Base-by-base conservation (phyloP, 2,329 filamentous ascomycete genomes). In the Blastomyces emzantsi region DNA sequence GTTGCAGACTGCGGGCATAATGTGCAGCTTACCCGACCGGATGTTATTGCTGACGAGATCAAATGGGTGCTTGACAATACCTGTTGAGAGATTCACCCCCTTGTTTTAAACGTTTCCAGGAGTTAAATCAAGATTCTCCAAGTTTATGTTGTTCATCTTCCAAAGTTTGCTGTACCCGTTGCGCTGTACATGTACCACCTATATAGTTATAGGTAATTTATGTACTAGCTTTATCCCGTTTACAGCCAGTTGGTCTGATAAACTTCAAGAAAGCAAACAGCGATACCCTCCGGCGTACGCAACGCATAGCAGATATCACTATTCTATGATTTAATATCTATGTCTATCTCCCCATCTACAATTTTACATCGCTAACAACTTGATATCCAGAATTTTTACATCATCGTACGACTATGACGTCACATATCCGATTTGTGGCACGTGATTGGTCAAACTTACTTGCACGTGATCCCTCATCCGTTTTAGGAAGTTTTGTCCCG, bases 1-100 rank as follows among this genome's bases (percentile, higher is more conserved):
- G 22, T 77, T 41, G 65, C 69, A 11, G 73, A 75, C 22, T 75
- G 73, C 65, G 75, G 76, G 2, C 76, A 78, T 68, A 70, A 77
- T 68, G 69, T 78, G 11, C 72, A 77, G 64, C 60, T 76, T 41
- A 63, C 71, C 8, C 67, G 69, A 51, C 76, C 76, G 17, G 76
- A 77, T 52, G 67, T 74, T 22, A 68, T 78, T 58, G 74, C 71
- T 7, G 66, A 71, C 28, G 75, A 75, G 64, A 69, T 77, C 9
- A 62, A 62, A 51, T 78, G 75, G 76, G 75, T 75, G 43, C 55
- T 69, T 66, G 65, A 62, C 62, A 67, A 49, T 54, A 49, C 36
- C 17, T 43, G 56, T 28, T 22, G 22, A 43, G 11, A 28, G 56
- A 30, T 28, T n/a, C 30, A 3, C 39, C 25, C 7, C 22, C 19